Evolutionary conservation across 805 yeast species (phyloP), one percentile per base, ranked within the genome.

Genomic region (Yamadazyma sp.): DNA sequence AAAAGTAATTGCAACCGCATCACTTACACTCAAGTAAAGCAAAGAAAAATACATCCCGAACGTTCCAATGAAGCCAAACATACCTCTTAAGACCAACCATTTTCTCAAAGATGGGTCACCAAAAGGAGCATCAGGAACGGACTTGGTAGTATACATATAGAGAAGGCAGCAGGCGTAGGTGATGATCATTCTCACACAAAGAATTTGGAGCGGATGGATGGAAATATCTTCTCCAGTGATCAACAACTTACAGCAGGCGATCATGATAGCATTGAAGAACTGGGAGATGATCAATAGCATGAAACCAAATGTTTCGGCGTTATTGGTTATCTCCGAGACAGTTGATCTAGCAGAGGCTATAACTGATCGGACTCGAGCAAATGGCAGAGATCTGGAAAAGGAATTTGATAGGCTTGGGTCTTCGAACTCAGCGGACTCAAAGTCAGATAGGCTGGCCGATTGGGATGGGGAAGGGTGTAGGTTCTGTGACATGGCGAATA

Each of bases 1-100:
- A 48, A 89, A 89, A 2, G 91, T 78, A 35, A 89, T 81, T 11
- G 84, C 82, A 1, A 86, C 81, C 0, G 95, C 85, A 53, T 89
- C 96, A 8, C 90, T 80, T 5, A 89, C 72, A 35, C 86, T 75
- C 31, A 89, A 67, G 50, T 83, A 85, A 62, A 78, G 71, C 46
- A 89, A 63, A 1, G 95, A 78, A 54, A 70, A 85, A 57, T 86
- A 89, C 53, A 84, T 67, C 3, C 91, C 82, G 52, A 82, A 82
- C 5, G 88, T 95, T 3, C 95, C 95, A 40, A 83, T 56, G 49
- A 65, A 85, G 5, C 97, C 97, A 11, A 78, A 69, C 1, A 71
- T 33, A 0, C 96, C 96, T 43, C 96, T 67, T 4, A 75, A 31
- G 0, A 77, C 54, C 41, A 88, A 61, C 49, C 76, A 67, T 35